Evolutionary conservation across 2,329 filamentous ascomycete species (phyloP).

Genomic region (Penicillium olsonii): DNA sequence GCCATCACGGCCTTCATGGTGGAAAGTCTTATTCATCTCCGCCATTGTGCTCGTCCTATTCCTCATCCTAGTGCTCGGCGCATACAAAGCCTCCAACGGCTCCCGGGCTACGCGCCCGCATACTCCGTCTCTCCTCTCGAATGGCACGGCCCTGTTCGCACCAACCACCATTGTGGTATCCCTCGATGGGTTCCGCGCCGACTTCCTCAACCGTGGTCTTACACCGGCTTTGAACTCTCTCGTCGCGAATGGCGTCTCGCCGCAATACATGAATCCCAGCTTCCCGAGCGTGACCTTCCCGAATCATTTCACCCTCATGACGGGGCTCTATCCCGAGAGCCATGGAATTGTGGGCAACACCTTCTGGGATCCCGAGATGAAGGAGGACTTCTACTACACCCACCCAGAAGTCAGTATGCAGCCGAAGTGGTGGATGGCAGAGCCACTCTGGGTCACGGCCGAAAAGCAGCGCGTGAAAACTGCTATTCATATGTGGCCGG

Average conservation of each 20-base stretch:
- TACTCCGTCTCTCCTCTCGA: slow-evolving; percentile 52
- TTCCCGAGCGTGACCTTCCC: slow-evolving; percentile 97
- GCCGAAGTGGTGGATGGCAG: slow-evolving; percentile 90
- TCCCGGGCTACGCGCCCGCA: slow-evolving; percentile 31
- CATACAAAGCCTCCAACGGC: slow-evolving; percentile 56
- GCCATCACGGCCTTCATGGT: slow-evolving; percentile 28
- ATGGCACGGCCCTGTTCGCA: slow-evolving; percentile 85
- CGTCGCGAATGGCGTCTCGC: slow-evolving; percentile 80
- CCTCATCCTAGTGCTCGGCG: slow-evolving; percentile 56
- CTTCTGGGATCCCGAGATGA: slow-evolving; percentile 81
- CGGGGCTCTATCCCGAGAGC: slow-evolving; percentile 86
- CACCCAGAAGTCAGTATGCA: slow-evolving; percentile 74
- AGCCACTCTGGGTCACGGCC: slow-evolving; percentile 91
- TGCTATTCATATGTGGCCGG: slow-evolving; percentile 98
- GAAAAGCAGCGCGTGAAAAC: slow-evolving; percentile 76
- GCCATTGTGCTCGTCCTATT: slow-evolving; percentile 55
- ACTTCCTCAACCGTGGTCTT: slow-evolving; percentile 80
- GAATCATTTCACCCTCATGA: slow-evolving; percentile 91
- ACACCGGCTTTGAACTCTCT: slow-evolving; percentile 81
- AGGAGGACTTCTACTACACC: slow-evolving; percentile 86
- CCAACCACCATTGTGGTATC: slow-evolving; percentile 94
- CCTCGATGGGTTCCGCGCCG: slow-evolving; percentile 91
- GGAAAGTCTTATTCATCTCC: slow-evolving; percentile 43
- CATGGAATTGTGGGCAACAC: slow-evolving; percentile 93
- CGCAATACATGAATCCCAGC: slow-evolving; percentile 87